phyloP scores from a whole-genome alignment of 1,284 basidiomycete species.

The Puccinia horiana region DNA sequence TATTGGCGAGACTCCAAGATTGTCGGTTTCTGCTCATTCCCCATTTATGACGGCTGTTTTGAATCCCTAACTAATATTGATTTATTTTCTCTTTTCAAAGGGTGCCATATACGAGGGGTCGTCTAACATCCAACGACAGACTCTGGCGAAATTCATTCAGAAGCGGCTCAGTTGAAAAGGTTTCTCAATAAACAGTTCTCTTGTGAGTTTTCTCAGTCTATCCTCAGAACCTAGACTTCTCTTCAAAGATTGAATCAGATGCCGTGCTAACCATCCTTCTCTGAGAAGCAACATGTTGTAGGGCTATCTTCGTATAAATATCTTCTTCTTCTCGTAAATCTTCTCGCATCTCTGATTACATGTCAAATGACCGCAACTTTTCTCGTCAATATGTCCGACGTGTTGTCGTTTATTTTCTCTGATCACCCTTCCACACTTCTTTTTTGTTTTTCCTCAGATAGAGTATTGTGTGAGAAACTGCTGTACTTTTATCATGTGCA shows the following conservation, averaged over 20 bases:
- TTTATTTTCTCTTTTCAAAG: conserved; percentile 54
- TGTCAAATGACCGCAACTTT: not conserved
- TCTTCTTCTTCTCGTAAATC: not conserved
- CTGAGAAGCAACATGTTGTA: not conserved
- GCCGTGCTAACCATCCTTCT: not conserved
- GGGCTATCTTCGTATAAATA: not conserved
- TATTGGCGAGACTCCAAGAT: conserved; percentile 83
- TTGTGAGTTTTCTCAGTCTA: not conserved
- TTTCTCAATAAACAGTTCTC: not conserved
- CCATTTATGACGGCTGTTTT: not conserved
- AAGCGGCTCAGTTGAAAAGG: conserved; percentile 18
- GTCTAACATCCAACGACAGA: conserved; percentile 93
- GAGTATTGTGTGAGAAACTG: not conserved
- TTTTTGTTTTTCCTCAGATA: not conserved
- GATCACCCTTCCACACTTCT: not conserved
- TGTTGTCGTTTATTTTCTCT: not conserved
- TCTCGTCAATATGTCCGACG: not conserved
- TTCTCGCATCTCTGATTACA: not conserved
- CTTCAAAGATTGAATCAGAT: not conserved
- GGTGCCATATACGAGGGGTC: conserved; percentile 94
- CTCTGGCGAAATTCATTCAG: conserved; percentile 73
- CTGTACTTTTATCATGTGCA: not conserved
- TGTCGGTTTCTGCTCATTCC: conserved; percentile 18
- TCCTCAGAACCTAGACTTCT: not conserved
- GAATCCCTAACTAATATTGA: not conserved